Conservation (phyloP, 2,329 filamentous ascomycete genomes). For the Talaromyces sp. region DNA sequence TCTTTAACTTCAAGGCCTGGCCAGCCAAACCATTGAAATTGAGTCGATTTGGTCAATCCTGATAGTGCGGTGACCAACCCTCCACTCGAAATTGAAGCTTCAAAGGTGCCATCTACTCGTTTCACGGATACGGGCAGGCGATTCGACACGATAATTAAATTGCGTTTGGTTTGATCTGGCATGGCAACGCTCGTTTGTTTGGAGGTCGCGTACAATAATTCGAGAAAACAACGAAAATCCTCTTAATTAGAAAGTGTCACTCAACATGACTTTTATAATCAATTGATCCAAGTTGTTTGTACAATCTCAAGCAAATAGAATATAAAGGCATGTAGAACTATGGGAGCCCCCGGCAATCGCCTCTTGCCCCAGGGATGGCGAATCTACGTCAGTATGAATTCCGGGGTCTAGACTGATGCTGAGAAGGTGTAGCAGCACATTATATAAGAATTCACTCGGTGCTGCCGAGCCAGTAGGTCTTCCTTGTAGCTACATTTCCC, state of each 20-base stretch:
- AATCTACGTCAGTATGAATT: conserved; percentile 24
- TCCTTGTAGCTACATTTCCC: too few species aligned
- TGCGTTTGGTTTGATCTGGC: too few species aligned
- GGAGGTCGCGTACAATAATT: conserved; percentile 4
- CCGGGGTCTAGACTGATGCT: too few species aligned
- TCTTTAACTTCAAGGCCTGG: conserved; percentile 85
- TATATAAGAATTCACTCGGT: too few species aligned
- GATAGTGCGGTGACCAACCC: conserved; percentile 88
- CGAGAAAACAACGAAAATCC: background rate
- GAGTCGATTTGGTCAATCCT: conserved; percentile 82
- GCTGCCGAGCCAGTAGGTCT: too few species aligned
- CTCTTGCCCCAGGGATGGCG: conserved; percentile 17
- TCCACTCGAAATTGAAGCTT: conserved; percentile 87
- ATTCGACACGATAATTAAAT: conserved; percentile 78
- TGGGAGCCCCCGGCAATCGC: background rate
- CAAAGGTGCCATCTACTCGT: conserved; percentile 76
- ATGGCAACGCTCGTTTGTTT: background rate
- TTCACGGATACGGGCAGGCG: conserved; percentile 92
- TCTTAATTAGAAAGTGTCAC: background rate
- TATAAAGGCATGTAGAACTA: too few species aligned
- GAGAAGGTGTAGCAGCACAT: too few species aligned
- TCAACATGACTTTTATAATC: too few species aligned
- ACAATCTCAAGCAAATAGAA: too few species aligned
- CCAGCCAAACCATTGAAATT: conserved; percentile 97
- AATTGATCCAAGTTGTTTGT: too few species aligned